A percentile compares a stretch with the other conserved stretches of the same genome.
Evolutionary conservation across 208 protist genomes (phyloP).

Genomic region (Wallacemonas collosoma): DNA sequence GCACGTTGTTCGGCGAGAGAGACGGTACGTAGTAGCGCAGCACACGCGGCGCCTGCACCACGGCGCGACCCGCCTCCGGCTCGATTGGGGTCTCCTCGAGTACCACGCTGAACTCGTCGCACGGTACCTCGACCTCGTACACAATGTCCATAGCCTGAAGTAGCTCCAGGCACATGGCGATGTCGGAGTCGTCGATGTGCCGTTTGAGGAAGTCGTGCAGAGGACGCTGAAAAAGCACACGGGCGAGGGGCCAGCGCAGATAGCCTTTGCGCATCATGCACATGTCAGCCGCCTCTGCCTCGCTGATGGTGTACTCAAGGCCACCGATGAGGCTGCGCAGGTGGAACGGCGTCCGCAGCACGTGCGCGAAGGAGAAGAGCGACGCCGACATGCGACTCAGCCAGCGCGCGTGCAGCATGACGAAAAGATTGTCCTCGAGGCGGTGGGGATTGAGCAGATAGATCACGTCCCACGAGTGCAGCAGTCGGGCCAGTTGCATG

Average conservation of each 20-base stretch:
- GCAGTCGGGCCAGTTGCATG: constrained; percentile 71
- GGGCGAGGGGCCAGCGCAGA: constrained; percentile 74
- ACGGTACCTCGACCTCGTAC: constrained; percentile 63
- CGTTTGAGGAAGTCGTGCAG: constrained; percentile 62
- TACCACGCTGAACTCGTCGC: constrained; percentile 65
- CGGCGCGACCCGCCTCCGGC: constrained; percentile 35
- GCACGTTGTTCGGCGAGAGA: constrained; percentile 62
- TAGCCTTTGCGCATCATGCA: constrained; percentile 74
- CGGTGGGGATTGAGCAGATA: constrained; percentile 74
- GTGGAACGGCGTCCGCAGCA: constrained; percentile 82
- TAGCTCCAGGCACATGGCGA: constrained; percentile 79
- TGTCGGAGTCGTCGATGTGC: constrained; percentile 70
- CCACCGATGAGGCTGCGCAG: constrained; percentile 82
- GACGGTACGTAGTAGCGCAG: constrained; percentile 84
- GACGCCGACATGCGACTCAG: constrained; percentile 75
- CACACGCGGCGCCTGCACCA: constrained; percentile 34
- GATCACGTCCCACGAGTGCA: constrained; percentile 89
- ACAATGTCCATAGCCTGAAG: constrained; percentile 77
- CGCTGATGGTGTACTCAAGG: constrained; percentile 81
- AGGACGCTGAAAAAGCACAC: constrained; percentile 66
- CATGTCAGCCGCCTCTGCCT: constrained; percentile 77
- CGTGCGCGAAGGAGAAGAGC: constrained; percentile 87
- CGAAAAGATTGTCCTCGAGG: constrained; percentile 66
- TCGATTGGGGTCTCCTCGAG: constrained; percentile 70
- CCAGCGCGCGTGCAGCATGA: constrained; percentile 83